A percentile compares a stretch with the other conserved stretches of the same genome.
phyloP scores from a whole-genome alignment of 352 stramenopile genomes.

The Globisporangium cylindrosporum region DNA sequence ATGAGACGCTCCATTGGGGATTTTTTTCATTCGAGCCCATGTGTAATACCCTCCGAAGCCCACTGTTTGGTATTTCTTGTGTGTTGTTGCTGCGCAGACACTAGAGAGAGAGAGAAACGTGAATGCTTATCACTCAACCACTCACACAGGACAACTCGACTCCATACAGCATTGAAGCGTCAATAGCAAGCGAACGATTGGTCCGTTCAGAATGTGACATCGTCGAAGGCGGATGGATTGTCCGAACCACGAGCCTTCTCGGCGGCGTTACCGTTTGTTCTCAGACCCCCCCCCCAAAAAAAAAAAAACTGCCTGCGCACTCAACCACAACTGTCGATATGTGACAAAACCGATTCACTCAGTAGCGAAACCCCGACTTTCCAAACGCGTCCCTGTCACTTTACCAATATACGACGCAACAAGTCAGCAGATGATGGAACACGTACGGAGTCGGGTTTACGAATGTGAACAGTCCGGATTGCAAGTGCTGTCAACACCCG shows the following conservation, averaged over 20 bases:
- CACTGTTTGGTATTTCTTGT: neutral
- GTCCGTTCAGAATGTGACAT: neutral
- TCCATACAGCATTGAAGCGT: neutral
- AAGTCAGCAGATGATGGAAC: neutral
- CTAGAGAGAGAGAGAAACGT: neutral
- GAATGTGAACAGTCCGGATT: neutral
- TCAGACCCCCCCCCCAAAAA: no score
- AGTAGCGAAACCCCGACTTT: neutral
- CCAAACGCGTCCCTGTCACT: neutral
- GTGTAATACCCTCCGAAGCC: neutral
- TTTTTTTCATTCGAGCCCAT: slow-evolving; percentile 10
- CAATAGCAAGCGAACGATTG: neutral
- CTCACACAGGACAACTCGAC: neutral
- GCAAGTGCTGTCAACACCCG: slow-evolving; percentile 3
- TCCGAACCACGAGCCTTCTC: neutral
- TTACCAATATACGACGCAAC: neutral
- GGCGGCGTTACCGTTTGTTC: neutral
- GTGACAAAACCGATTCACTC: slow-evolving; percentile 1
- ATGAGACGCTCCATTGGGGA: slow-evolving; percentile 7
- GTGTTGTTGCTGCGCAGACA: neutral
- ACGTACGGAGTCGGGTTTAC: neutral
- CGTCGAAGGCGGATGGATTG: neutral
- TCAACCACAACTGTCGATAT: slow-evolving; percentile 5
- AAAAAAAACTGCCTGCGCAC: neutral
- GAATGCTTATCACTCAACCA: slow-evolving; percentile 1